A percentile compares a stretch with the other conserved stretches of the same genome.
These are phyloP conservation scores for Aspergillus ostianus DNA, from an alignment of 495 filamentous ascomycete species.

Conservation along the genomic window DNA sequence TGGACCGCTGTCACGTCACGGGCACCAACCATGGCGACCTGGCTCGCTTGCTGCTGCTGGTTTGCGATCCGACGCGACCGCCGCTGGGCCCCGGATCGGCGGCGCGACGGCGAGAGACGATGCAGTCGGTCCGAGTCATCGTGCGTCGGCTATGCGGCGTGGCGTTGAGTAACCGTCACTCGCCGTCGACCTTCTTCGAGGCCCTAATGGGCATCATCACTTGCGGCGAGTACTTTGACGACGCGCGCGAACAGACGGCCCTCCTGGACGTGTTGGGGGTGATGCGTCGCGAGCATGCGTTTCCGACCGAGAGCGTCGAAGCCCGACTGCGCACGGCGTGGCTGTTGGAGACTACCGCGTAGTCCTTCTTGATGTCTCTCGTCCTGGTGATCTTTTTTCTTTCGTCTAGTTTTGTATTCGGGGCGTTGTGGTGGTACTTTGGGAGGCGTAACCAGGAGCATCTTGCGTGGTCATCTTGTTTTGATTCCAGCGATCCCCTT, in stretches of 20 bases:
- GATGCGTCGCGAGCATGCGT: constrained; percentile 10
- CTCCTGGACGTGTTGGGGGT: constrained; percentile 16
- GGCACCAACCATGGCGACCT: constrained; percentile 38
- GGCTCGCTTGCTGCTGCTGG: constrained; percentile 37
- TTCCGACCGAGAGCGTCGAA: constrained; percentile 10
- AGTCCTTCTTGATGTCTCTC: no score
- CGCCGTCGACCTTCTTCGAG: constrained; percentile 26
- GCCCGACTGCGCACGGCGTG: constrained; percentile 15
- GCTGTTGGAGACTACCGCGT: no score
- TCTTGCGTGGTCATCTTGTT: no score
- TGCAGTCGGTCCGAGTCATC: constrained; percentile 23
- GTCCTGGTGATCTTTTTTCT: no score
- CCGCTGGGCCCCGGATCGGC: constrained; percentile 29
- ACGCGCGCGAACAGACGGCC: constrained; percentile 25
- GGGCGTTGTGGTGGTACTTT: no score
- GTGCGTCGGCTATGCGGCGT: constrained; percentile 29
- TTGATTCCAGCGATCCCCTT: no score
- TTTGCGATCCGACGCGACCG: constrained; percentile 39
- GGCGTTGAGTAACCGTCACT: constrained; percentile 28
- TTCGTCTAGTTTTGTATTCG: no score
- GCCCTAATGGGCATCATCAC: constrained; percentile 30
- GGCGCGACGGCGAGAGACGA: constrained; percentile 18
- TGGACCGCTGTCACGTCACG: constrained; percentile 36
- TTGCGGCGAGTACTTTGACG: constrained; percentile 32
- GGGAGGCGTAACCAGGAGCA: no score